Conservation (phyloP, 208 protist genomes). For the Angomonas deanei region DNA sequence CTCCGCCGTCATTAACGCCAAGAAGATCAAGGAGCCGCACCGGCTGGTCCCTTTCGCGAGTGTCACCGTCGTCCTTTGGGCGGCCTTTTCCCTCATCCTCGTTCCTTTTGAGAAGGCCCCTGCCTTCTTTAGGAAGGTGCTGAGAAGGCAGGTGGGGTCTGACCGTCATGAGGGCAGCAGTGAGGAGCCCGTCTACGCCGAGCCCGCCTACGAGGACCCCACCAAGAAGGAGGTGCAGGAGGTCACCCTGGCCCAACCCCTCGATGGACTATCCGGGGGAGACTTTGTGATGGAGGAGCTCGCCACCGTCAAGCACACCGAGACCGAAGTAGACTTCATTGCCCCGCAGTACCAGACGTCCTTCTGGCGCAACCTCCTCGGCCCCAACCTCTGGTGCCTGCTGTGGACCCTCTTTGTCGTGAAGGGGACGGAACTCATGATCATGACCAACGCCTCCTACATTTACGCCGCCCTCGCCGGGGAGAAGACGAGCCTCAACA, state of each 20-base stretch:
- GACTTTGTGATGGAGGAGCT: neutral
- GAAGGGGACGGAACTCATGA: slow-evolving; percentile 30
- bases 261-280: neutral
- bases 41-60: slow-evolving; percentile 28
- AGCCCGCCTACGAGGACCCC: neutral
- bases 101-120: slow-evolving; percentile 14
- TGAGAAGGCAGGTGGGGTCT: too few species aligned
- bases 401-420: slow-evolving; percentile 41
- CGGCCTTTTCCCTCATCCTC: slow-evolving; percentile 24
- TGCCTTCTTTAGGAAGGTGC: neutral
- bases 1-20: slow-evolving; percentile 27
- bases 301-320: neutral
- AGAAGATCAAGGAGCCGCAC: slow-evolving; percentile 15
- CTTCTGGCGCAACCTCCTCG: slow-evolving; percentile 38
- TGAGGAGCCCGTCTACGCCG: too few species aligned
- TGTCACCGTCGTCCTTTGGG: slow-evolving; percentile 23
- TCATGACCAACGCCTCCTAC: slow-evolving; percentile 49
- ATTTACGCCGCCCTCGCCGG: slow-evolving; percentile 40
- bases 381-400: slow-evolving; percentile 38
- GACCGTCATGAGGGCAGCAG: too few species aligned
- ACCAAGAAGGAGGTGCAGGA: neutral
- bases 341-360: slow-evolving; percentile 50
- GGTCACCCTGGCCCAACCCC: neutral
- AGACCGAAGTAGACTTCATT: slow-evolving; percentile 45
- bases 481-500: slow-evolving; percentile 12